Evolutionary conservation across 202 grass and related monocot species (phyloP).

Genomic region (Cymbopogon flexuosus): DNA sequence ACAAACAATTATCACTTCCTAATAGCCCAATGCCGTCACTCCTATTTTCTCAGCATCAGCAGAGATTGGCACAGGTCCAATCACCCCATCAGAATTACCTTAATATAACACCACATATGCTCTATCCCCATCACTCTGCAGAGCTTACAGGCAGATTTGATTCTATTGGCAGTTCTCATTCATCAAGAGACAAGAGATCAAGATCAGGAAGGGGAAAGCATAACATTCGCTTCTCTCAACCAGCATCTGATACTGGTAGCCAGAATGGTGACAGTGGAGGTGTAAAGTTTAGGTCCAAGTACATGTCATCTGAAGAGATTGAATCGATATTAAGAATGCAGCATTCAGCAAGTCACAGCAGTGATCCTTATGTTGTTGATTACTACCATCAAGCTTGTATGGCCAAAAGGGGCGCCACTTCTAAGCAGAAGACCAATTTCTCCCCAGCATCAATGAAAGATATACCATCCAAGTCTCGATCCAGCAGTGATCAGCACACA

Average conservation of each 20-base stretch:
- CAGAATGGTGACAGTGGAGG: constrained; percentile 61
- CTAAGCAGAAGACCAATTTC: constrained; percentile 62
- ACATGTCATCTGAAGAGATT: constrained; percentile 98
- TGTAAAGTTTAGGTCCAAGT: constrained; percentile 74
- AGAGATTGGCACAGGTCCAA: constrained; percentile 62
- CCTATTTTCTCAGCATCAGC: constrained; percentile 71
- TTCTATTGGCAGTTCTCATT: constrained; percentile 44
- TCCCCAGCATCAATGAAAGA: constrained; percentile 74
- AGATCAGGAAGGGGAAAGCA: constrained; percentile 76
- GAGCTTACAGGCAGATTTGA: constrained; percentile 56
- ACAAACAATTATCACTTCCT: constrained; percentile 58
- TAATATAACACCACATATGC: constrained; percentile 52
- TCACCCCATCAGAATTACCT: constrained; percentile 50
- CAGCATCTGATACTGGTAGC: constrained; percentile 53
- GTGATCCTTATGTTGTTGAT: constrained; percentile 86
- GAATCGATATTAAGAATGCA: constrained; percentile 96
- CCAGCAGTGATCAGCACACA: constrained; percentile 63
- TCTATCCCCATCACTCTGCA: constrained; percentile 47
- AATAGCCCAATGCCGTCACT: constrained; percentile 58
- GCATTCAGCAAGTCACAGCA: constrained; percentile 78
- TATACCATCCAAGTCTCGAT: constrained; percentile 68
- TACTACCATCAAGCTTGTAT: constrained; percentile 98
- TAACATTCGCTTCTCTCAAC: constrained; percentile 56
- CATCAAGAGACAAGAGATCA: constrained; percentile 61
- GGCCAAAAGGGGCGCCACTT: constrained; percentile 57